Percentiles rank a stretch among this genome's conserved stretches.
Evolutionary conservation across 768 basidiomycete species (phyloP).

Genomic region (Dictyophora rubrovolvata): DNA sequence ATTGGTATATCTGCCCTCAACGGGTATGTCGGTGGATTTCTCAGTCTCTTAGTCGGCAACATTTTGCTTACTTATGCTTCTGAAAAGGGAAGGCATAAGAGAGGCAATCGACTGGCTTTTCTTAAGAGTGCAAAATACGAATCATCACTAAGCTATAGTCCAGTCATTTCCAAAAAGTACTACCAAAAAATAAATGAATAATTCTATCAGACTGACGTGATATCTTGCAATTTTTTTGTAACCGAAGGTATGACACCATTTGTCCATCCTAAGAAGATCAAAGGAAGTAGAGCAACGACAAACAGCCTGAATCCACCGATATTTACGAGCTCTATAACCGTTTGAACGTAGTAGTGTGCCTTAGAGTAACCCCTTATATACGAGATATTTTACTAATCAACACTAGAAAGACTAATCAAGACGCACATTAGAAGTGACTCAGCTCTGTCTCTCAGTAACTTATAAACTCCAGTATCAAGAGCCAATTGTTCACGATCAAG

Average conservation of each 20-base stretch:
- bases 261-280: background rate
- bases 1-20: conserved; percentile 87
- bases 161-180: background rate
- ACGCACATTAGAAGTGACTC: background rate
- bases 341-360: background rate
- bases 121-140: conserved; percentile 83
- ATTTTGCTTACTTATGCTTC: background rate
- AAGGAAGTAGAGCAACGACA: background rate
- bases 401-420: background rate
- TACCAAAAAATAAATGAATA: background rate
- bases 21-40: conserved; percentile 47
- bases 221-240: background rate
- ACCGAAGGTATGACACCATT: background rate
- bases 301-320: background rate
- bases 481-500: conserved; percentile 31
- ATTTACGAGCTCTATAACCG: background rate
- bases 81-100: conserved; percentile 17
- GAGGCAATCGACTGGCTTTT: conserved; percentile 94
- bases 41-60: background rate
- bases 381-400: background rate
- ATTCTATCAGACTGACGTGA: background rate
- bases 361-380: conserved; percentile 1
- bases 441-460: conserved; percentile 30
- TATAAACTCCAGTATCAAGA: conserved; percentile 42
- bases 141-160: conserved; percentile 32